A percentile compares a stretch with the other conserved stretches of the same genome.
Evolutionary conservation across 2,329 filamentous ascomycete genomes (phyloP).

Genomic region (Ophiostoma sp.): DNA sequence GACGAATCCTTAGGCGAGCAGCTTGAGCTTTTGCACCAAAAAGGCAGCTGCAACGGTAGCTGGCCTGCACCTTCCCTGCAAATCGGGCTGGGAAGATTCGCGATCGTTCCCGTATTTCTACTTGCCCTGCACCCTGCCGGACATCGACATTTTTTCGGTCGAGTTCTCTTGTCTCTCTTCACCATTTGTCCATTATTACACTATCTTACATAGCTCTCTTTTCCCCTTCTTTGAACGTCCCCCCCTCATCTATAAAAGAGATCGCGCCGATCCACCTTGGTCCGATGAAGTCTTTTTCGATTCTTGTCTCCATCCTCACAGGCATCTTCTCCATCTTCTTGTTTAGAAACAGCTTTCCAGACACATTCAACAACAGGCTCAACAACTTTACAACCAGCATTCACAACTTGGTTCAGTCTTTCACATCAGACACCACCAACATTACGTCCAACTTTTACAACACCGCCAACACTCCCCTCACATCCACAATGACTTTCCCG

Average conservation of each 20-base stretch:
- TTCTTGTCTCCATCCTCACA: slow-evolving; percentile 42
- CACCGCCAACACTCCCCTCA: slow-evolving; percentile 41
- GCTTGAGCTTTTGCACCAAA: not conserved
- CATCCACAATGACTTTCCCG: slow-evolving; percentile 64
- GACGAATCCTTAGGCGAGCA: slow-evolving; percentile 24
- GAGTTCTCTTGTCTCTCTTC: slow-evolving; percentile 3
- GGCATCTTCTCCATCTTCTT: slow-evolving; percentile 40
- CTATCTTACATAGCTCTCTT: not conserved
- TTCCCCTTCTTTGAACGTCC: not conserved
- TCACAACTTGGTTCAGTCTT: slow-evolving; percentile 29
- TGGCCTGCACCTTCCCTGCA: not conserved
- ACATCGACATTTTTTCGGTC: not conserved
- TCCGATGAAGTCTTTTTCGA: slow-evolving; percentile 43
- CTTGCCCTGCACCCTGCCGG: not conserved
- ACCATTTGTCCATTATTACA: not conserved
- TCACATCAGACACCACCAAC: slow-evolving; percentile 29
- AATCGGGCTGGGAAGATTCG: slow-evolving; percentile 15
- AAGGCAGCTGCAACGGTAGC: not conserved
- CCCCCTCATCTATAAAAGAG: slow-evolving; percentile 25
- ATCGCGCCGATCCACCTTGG: not conserved
- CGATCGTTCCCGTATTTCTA: slow-evolving; percentile 22
- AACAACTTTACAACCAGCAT: slow-evolving; percentile 35
- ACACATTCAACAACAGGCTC: slow-evolving; percentile 34
- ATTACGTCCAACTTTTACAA: slow-evolving; percentile 19
- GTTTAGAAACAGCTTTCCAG: slow-evolving; percentile 21